phyloP scores from a whole-genome alignment of 805 yeast species.

The Ogataea naganishii region DNA sequence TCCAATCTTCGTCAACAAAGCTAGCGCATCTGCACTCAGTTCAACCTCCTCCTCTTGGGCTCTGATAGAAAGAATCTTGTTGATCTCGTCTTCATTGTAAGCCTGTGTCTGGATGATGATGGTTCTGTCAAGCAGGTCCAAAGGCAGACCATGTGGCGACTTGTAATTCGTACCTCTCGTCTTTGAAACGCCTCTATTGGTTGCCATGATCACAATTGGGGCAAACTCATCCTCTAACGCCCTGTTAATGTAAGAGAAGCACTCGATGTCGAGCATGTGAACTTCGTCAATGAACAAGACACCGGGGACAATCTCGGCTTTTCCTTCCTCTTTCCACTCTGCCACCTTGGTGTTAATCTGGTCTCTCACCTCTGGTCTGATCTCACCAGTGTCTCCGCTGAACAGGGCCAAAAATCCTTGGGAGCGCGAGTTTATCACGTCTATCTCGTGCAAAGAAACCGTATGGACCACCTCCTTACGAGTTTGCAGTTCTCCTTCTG shows the following conservation, averaged over 20 bases:
- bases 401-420: slow-evolving; percentile 96
- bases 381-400: slow-evolving; percentile 93
- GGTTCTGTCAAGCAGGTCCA: slow-evolving; percentile 88
- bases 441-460: slow-evolving; percentile 95
- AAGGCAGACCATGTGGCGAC: slow-evolving; percentile 95
- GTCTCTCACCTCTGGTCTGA: slow-evolving; percentile 80
- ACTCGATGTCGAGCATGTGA: slow-evolving; percentile 95
- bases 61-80: slow-evolving; percentile 78
- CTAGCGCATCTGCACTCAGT: slow-evolving; percentile 72
- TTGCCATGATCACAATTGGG: slow-evolving; percentile 91
- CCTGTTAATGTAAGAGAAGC: slow-evolving; percentile 88
- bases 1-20: slow-evolving; percentile 82
- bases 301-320: slow-evolving; percentile 96
- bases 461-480: slow-evolving; percentile 95
- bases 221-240: slow-evolving; percentile 90
- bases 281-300: slow-evolving; percentile 97
- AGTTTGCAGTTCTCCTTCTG: slow-evolving; percentile 97
- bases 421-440: slow-evolving; percentile 93
- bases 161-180: slow-evolving; percentile 86
- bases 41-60: slow-evolving; percentile 93
- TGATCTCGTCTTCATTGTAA: slow-evolving; percentile 76
- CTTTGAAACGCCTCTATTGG: slow-evolving; percentile 88
- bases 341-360: slow-evolving; percentile 59
- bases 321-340: slow-evolving; percentile 95
- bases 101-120: slow-evolving; percentile 82